Evolutionary conservation across 306 rosid species (phyloP), one percentile per base, ranked within the genome.

Genomic region (Potentilla sterilis): DNA sequence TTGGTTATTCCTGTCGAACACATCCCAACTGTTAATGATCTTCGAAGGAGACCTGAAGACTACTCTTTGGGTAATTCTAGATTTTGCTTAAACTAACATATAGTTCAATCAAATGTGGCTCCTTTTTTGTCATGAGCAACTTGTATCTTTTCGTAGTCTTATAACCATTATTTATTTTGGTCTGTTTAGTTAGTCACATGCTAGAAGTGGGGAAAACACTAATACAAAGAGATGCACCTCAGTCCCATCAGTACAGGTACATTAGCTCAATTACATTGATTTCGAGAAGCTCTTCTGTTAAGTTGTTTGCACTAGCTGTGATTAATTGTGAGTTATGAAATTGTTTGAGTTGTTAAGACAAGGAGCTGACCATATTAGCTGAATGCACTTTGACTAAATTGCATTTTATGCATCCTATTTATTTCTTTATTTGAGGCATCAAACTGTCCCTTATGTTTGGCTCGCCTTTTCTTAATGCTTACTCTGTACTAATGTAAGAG

Each of bases 1-100:
- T 89, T 91, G 69, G 92, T 89, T 70, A 76, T 91, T 78, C 91
- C 97, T 8, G 82, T 80, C 75, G 81, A 81, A 64, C 97, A 91
- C 76, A 86, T 89, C 82, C 85, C 92, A 37, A 79, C 89, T 47
- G 95, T 89, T 51, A 89, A 79, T 0, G 80, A 89, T 85, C 91
- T 89, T 75, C 84, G 77, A 42, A 85, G 85, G 72, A 85, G 47
- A 63, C 48, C 80, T 35, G 90, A 89, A 82, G 91, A 91, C 77
- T 75, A 81, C 80, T 74, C 88, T 77, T 63, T 91, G 83, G 94
- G 97, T 91, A 89, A 77, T 62, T 62, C 70, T 74, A 54, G 59
- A 72, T 47, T 21, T 52, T 68, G 41, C n/a, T 64, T 28, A 28
- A 28, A 28, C 28, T 28, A 28, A 28, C 28, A 28, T 28, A 28